Base-by-base conservation (phyloP, 2,329 filamentous ascomycete genomes). In the Polytolypa hystricis region DNA sequence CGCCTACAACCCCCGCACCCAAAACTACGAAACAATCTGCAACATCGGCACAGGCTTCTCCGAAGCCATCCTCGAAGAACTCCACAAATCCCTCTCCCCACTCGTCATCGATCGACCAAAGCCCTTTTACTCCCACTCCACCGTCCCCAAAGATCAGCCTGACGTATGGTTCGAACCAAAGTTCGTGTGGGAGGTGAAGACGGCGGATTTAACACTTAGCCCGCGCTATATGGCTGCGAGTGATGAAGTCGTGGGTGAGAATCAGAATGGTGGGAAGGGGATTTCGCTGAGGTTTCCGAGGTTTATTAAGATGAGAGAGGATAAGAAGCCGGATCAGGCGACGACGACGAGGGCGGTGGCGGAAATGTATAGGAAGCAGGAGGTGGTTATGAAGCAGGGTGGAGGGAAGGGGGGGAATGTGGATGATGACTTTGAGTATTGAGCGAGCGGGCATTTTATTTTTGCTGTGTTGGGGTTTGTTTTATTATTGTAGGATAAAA, bases 391-490 rank as follows among this genome's bases (percentile, higher is more conserved):
- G 9, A 93, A 91, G 69, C 85, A 68, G 42, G 86, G 84, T 64
- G 78, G 81, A 0, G 80, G 84, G 39, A 93, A 93, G 66, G 83
- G 81, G 0, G 84, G 84, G 3, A 71, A 79, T 32, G 87, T 87
- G 38, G 91, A 98, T 67, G 89, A 96, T 64, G 87, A 96, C 59
- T 98, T 95, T 63, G 91, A 98, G 68, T 98, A 98, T 64, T 98
- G 61, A 49, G 18, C 10, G 30, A 11, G 20, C 28, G 25, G 12
- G 23, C n/a, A n/a, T n/a, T n/a, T n/a, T n/a, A n/a, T n/a, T n/a
- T n/a, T n/a, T n/a, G n/a, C n/a, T n/a, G n/a, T n/a, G n/a, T n/a
- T n/a, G n/a, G n/a, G n/a, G n/a, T n/a, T n/a, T n/a, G n/a, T n/a
- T n/a, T n/a, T n/a, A n/a, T n/a, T n/a, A n/a, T n/a, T n/a, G n/a